A percentile compares a stretch with the other conserved stretches of the same genome.
Evolutionary conservation across 176 grass and related monocot species (phyloP).

Genomic region (Miscanthus lutarioriparius): DNA sequence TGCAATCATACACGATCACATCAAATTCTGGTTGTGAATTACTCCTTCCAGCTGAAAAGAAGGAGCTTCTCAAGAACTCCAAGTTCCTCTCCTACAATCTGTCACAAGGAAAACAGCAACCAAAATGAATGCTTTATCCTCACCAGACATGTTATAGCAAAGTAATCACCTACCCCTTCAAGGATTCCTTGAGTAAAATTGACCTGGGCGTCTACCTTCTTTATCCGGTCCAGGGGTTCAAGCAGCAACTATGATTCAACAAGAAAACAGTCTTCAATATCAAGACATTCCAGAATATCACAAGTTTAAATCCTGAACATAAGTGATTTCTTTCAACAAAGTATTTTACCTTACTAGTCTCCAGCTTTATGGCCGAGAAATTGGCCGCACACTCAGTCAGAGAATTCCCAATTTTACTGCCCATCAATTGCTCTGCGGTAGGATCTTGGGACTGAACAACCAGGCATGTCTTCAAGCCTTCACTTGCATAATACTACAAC

Average conservation of each 20-base stretch:
- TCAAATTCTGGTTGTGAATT: slow-evolving; percentile 62
- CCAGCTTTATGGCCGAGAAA: slow-evolving; percentile 69
- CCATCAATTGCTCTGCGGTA: slow-evolving; percentile 66
- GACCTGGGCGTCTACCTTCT: slow-evolving; percentile 73
- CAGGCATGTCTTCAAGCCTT: slow-evolving; percentile 82
- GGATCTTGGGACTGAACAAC: slow-evolving; percentile 78
- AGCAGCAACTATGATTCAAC: slow-evolving; percentile 65
- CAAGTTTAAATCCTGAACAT: not conserved
- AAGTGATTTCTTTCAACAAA: slow-evolving; percentile 3
- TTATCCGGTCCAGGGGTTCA: slow-evolving; percentile 77
- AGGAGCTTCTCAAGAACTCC: slow-evolving; percentile 88
- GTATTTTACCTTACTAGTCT: slow-evolving; percentile 81
- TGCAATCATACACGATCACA: slow-evolving; percentile 83
- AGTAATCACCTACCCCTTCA: slow-evolving; percentile 63
- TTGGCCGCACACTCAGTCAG: slow-evolving; percentile 48
- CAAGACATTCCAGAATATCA: not conserved
- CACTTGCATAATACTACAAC: slow-evolving; percentile 73
- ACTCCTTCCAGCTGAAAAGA: slow-evolving; percentile 61
- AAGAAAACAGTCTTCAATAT: not conserved
- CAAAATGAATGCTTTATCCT: slow-evolving; percentile 35
- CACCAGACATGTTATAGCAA: not conserved
- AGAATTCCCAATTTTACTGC: slow-evolving; percentile 60
- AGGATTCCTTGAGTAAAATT: slow-evolving; percentile 94
- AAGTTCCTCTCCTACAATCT: slow-evolving; percentile 92
- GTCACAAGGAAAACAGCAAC: slow-evolving; percentile 56